Conservation (phyloP, 768 basidiomycete genomes). For the Phaeotremella fagi region DNA sequence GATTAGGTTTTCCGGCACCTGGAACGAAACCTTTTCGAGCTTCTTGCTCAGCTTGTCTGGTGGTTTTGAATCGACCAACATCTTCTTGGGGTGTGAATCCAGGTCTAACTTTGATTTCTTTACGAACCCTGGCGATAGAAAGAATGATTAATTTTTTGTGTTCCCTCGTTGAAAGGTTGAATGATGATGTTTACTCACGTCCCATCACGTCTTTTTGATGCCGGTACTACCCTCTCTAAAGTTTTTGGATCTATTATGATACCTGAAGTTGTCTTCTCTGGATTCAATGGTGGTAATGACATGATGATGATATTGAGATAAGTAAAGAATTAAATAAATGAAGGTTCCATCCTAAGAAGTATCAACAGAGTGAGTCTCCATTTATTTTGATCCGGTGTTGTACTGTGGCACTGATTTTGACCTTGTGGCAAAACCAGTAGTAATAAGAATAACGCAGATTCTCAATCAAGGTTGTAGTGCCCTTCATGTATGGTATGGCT, state of each 20-base stretch:
- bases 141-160: neutral
- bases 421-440: too few relatives aligned
- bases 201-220: conserved; percentile 76
- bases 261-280: conserved; percentile 66
- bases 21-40: neutral
- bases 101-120: conserved; percentile 81
- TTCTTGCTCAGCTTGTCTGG: conserved; percentile 51
- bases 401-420: too few relatives aligned
- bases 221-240: conserved; percentile 80
- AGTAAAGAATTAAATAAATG: too few relatives aligned
- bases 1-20: neutral
- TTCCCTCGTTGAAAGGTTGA: conserved; percentile 3
- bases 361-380: too few relatives aligned
- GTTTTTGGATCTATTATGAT: conserved; percentile 82
- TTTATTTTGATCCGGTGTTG: too few relatives aligned
- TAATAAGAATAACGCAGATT: too few relatives aligned
- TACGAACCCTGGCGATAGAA: conserved; percentile 60
- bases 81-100: conserved; percentile 95
- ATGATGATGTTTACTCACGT: conserved; percentile 57
- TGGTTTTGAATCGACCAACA: conserved; percentile 74
- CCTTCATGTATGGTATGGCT: too few relatives aligned
- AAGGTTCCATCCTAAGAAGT: too few relatives aligned
- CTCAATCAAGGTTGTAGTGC: too few relatives aligned
- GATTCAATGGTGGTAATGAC: conserved; percentile 72
- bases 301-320: too few relatives aligned